A percentile compares a stretch with the other conserved stretches of the same genome.
Evolutionary conservation across 2,329 filamentous ascomycete species (phyloP).

Genomic region (Cordyceps cateniannulata): DNA sequence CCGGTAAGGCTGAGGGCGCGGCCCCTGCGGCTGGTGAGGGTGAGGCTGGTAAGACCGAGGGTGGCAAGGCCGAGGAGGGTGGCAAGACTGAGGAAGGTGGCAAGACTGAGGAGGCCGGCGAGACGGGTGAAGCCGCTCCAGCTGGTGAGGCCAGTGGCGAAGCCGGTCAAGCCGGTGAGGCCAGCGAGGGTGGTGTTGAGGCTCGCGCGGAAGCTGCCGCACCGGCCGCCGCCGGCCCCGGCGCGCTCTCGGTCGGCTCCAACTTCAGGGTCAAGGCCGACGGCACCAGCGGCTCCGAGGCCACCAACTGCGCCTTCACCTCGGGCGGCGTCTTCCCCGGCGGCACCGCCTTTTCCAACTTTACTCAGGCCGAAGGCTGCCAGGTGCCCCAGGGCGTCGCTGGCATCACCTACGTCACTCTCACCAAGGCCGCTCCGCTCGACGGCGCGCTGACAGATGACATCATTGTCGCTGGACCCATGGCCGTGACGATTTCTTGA

Average conservation of each 20-base stretch:
- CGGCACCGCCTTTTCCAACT: slow-evolving; percentile 53
- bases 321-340: slow-evolving; percentile 50
- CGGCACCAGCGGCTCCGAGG: slow-evolving; percentile 38
- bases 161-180: neutral
- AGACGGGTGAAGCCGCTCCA: neutral
- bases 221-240: neutral
- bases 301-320: slow-evolving; percentile 60
- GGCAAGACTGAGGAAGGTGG: too few relatives aligned
- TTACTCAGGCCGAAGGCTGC: slow-evolving; percentile 48
- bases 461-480: slow-evolving; percentile 59
- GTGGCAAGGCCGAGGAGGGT: too few relatives aligned
- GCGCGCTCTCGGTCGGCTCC: slow-evolving; percentile 31
- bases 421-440: slow-evolving; percentile 48
- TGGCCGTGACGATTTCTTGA: slow-evolving; percentile 49
- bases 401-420: slow-evolving; percentile 61
- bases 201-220: neutral
- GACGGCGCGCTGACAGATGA: slow-evolving; percentile 51
- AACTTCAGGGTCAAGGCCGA: slow-evolving; percentile 18
- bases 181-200: too few relatives aligned
- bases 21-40: neutral
- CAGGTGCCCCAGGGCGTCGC: slow-evolving; percentile 54
- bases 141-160: neutral
- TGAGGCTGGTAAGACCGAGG: too few relatives aligned
- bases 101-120: too few relatives aligned
- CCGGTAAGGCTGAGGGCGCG: neutral